A percentile compares a stretch with the other conserved stretches of the same genome.
Evolutionary conservation across 2,329 filamentous ascomycete species (phyloP).

Genomic region (Epichloe gansuensis): DNA sequence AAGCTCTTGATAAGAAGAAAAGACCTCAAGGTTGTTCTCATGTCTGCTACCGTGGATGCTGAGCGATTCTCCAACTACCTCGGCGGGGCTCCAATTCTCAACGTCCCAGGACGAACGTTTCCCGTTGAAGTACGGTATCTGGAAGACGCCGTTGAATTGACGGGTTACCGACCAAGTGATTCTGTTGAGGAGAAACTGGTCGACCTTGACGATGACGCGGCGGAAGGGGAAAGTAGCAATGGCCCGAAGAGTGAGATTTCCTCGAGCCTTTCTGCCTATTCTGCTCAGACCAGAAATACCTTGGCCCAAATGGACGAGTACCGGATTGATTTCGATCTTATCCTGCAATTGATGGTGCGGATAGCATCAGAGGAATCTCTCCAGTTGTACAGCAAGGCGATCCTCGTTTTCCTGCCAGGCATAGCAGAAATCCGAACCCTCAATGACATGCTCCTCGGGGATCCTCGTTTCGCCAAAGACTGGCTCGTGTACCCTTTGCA

Average conservation of each 20-base stretch:
- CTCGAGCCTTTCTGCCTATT: slow-evolving; percentile 61
- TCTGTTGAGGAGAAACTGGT: slow-evolving; percentile 38
- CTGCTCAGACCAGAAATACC: slow-evolving; percentile 59
- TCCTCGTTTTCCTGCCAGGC: slow-evolving; percentile 89
- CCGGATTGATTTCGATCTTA: slow-evolving; percentile 77
- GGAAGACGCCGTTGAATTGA: slow-evolving; percentile 85
- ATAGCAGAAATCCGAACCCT: slow-evolving; percentile 84
- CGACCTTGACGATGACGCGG: slow-evolving; percentile 50
- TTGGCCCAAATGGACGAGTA: slow-evolving; percentile 79
- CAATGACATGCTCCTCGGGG: slow-evolving; percentile 71
- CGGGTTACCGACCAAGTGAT: slow-evolving; percentile 51
- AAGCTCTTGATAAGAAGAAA: slow-evolving; percentile 64
- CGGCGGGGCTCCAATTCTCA: slow-evolving; percentile 71
- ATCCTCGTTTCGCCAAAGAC: slow-evolving; percentile 59
- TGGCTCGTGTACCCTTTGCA: slow-evolving; percentile 89
- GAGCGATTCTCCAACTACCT: slow-evolving; percentile 85
- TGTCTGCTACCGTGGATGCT: slow-evolving; percentile 95
- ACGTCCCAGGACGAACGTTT: slow-evolving; percentile 86
- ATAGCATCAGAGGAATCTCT: slow-evolving; percentile 60
- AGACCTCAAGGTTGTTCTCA: slow-evolving; percentile 84
- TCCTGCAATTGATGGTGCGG: slow-evolving; percentile 65
- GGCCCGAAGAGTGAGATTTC: slow-evolving; percentile 44
- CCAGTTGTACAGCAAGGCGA: slow-evolving; percentile 67
- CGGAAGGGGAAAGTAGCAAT: slow-evolving; percentile 35
- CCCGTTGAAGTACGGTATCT: slow-evolving; percentile 80